These are phyloP conservation scores for Plasmodium berghei DNA, from an alignment of 169 alveolate genomes.

Conservation along the genomic window DNA sequence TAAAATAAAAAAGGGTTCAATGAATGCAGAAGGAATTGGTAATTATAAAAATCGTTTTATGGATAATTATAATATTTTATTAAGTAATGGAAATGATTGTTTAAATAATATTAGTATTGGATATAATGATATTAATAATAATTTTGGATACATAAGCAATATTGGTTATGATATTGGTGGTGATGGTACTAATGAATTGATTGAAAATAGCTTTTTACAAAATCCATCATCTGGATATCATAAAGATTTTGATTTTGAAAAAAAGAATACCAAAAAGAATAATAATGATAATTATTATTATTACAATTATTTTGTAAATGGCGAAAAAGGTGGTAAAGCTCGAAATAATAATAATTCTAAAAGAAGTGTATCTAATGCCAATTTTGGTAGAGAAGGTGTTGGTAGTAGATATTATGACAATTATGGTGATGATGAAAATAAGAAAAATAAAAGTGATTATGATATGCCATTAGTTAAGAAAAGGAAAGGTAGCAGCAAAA, in stretches of 20 bases:
- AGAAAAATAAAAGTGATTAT: constrained; percentile 68
- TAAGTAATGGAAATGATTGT: constrained; percentile 15
- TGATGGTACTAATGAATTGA: background rate
- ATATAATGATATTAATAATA: background rate
- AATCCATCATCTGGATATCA: background rate
- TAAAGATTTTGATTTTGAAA: constrained; percentile 51
- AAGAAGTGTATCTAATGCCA: constrained; percentile 63
- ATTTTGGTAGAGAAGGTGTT: constrained; percentile 15
- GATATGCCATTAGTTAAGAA: constrained; percentile 30
- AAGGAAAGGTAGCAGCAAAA: constrained; percentile 36
- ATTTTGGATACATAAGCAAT: background rate
- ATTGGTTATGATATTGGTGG: background rate
- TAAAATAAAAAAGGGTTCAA: constrained; percentile 13
- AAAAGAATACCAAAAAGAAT: constrained; percentile 15
- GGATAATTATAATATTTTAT: background rate
- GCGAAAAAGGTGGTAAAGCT: constrained; percentile 15
- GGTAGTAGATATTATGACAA: constrained; percentile 31
- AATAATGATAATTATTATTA: constrained; percentile 27
- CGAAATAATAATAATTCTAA: constrained; percentile 45
- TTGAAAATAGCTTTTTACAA: background rate
- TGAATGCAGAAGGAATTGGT: constrained; percentile 21
- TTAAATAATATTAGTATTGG: background rate
- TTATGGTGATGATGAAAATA: constrained; percentile 38
- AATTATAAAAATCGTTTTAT: background rate
- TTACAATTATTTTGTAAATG: constrained; percentile 43